Evolutionary conservation across 208 protist species (phyloP), one percentile per base, ranked within the genome.

Genomic region (Leishmania tropica): DNA sequence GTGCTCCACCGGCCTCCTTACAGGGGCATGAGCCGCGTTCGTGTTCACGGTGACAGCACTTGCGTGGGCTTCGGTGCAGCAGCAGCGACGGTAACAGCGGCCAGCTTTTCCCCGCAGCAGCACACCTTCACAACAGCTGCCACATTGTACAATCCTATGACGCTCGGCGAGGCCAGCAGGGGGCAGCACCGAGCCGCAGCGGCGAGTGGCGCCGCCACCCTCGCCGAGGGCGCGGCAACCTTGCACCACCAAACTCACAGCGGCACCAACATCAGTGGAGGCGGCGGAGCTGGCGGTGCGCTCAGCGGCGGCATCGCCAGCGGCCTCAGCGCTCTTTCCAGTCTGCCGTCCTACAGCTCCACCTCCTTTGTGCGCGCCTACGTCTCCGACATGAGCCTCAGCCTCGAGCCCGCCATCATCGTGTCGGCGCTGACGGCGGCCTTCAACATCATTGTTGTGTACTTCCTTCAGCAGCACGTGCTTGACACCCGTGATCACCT

Each of bases 311-410:
- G 68, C 56, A 74, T 74, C 35, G 70, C 67, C 65, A 78, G 64
- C 31, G 54, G 75, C 31, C 78, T 87, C 64, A 71, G 79, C 45
- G 75, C 75, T 42, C 80, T 90, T 42, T 85, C 89, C 37, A 81
- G 78, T 28, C 77, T 97, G 24, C 92, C 92, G 2, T 89, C 90
- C 17, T 93, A 90, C 84, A 97, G 94, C 85, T 86, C 91, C 15
- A 97, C 94, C 31, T 93, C 89, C 51, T 97, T 97, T 80, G 94
- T 97, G 28, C 92, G 94, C 78, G 94, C 92, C 19, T 97, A 97
- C 83, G 88, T 97, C 65, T 90, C 86, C 37, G 94, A 97, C 83
- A 85, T 90, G 51, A 93, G 84, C 64, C 83, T 97, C n/a, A 85
- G 86, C 76, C 84, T 92, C 53, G 81, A 88, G 73, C 94, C 94